phyloP scores from a whole-genome alignment of 345 rosid genomes.

The Trapa incisa region DNA sequence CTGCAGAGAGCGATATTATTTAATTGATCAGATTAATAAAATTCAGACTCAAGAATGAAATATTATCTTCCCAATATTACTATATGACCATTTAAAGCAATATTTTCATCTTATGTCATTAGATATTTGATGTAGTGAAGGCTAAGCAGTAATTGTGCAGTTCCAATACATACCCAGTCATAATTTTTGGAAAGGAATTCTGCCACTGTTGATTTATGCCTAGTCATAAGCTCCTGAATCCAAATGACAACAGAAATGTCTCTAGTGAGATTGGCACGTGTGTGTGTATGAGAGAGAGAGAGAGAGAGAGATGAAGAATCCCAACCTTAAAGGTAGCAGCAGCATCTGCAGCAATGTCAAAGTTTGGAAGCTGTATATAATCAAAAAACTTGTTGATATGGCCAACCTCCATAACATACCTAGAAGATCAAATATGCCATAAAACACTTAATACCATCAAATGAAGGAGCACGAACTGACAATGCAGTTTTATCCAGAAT shows the following conservation, averaged over 20 bases:
- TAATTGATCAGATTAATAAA: background rate
- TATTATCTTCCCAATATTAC: background rate
- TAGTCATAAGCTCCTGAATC: slow-evolving; percentile 80
- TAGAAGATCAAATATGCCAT: slow-evolving; percentile 14
- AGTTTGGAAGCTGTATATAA: slow-evolving; percentile 88
- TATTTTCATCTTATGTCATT: background rate
- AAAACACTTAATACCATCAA: background rate
- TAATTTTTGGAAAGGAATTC: slow-evolving; percentile 86
- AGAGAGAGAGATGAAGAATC: background rate
- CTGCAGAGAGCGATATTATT: slow-evolving; percentile 29
- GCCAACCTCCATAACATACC: slow-evolving; percentile 81
- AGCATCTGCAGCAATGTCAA: slow-evolving; percentile 96
- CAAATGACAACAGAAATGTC: slow-evolving; percentile 13
- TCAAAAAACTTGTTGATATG: slow-evolving; percentile 85
- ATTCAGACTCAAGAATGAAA: background rate
- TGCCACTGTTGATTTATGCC: slow-evolving; percentile 97
- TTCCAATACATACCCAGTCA: slow-evolving; percentile 57
- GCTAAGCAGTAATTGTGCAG: background rate
- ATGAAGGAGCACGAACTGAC: background rate
- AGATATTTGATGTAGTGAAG: background rate
- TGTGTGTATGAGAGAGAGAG: slow-evolving; percentile 1
- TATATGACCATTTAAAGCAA: background rate
- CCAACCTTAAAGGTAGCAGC: slow-evolving; percentile 95
- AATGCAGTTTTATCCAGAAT: background rate
- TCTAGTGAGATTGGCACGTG: slow-evolving; percentile 3